Base-by-base conservation (phyloP, 371 early-diverging fungal species). In the Mortierella sp. region DNA sequence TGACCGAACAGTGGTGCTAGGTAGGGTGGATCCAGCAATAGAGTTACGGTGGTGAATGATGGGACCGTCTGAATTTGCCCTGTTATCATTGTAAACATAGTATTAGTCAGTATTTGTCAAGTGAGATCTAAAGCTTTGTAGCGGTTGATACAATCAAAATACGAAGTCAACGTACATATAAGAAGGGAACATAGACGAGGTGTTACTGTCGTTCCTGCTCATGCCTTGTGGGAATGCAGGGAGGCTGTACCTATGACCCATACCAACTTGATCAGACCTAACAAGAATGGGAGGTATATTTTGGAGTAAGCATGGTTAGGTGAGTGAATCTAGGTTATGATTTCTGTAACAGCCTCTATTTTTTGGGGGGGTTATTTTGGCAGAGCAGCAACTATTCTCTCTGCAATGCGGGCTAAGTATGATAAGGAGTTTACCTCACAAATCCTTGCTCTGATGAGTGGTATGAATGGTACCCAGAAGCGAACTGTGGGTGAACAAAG, bases 31-130 rank as follows among this genome's bases (percentile, higher is more conserved):
- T 9, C 79, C 79, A 23, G 79, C 72, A 45, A 78, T 78, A 4
- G 79, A 78, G 47, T 78, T 78, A 57, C 79, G 79, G 35, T 78
- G 79, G 15, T 72, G 66, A n/a, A 66, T 66, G 62, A 69, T 57
- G 35, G 72, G 69, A 19, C 72, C 72, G 19, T 69, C 68, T 13
- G 64, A 19, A 6, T 15, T 57, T 5, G 68, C 28, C 9, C 72
- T 72, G 42, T 19, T n/a, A 40, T 9, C 13, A 28, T 28, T 28
- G 32, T 40, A 23, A 32, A 53, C 40, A 45, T 32, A 2, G 35
- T 29, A 15, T 23, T 15, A 49, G 49, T 49, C 15, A 7, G 4
- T n/a, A n/a, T 22, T 13, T 23, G 53, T 8, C 4, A 3, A 53
- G 28, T 23, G 13, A 28, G 4, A 49, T 49, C 4, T 5, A 3